Evolutionary conservation across 371 early-diverging fungal species (phyloP), one percentile per base, ranked within the genome.

Genomic region (Mucor sp.): DNA sequence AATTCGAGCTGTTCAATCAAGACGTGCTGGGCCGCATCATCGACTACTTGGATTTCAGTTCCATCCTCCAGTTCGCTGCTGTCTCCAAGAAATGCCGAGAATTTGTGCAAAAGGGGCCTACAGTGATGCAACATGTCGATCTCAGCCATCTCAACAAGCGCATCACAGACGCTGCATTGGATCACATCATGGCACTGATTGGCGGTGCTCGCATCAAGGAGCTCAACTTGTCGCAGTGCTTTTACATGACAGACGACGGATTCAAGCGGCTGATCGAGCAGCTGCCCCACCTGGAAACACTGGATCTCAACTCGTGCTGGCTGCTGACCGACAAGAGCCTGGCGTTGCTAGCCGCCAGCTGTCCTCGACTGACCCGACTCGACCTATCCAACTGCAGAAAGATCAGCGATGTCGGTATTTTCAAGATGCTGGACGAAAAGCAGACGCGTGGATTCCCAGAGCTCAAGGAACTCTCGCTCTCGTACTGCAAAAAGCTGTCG

Each of bases 341-440:
- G 27, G 56, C 72, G 0, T 23, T 69, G 0, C 62, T 91, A 2
- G 84, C 86, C 23, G 50, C 62, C 35, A 41, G 72, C 60, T 81
- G 87, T 50, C 71, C 77, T 0, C 62, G 78, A 62, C 72, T 82
- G 12, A 66, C 71, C 44, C 68, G 77, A 6, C 66, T 94, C 25
- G 89, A 94, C 63, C 72, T 94, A 44, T 88, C 89, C 19, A 94
- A 94, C 69, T 93, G 93, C 70, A 79, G 94, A 35, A 94, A 94
- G 68, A 80, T 94, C 3, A 89, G 89, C n/a, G 88, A 93, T 63
- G 66, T 65, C 6, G 89, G 88, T 9, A 74, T 94, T 35, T 90
- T 62, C 61, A 73, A 68, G 28, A 68, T 76, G 65, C 80, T 80
- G n/a, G 72, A 72, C 35, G 63, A 64, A 35, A 67, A 70, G 28